phyloP scores from a whole-genome alignment of 495 filamentous ascomycete genomes.

The Penicillium taxi region DNA sequence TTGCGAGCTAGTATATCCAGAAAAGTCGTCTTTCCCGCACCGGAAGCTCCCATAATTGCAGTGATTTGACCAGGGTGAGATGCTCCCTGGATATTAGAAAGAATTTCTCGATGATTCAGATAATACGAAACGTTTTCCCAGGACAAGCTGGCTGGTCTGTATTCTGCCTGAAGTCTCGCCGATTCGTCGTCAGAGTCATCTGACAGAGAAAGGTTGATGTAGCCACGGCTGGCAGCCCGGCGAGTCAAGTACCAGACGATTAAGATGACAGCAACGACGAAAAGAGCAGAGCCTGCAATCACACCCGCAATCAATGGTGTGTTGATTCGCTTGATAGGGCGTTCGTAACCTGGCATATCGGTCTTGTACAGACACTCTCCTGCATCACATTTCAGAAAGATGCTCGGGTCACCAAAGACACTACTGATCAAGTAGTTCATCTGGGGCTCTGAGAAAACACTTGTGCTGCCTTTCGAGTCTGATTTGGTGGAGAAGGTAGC shows the following conservation, averaged over 20 bases:
- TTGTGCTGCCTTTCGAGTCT: slow-evolving; percentile 56
- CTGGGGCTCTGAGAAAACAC: slow-evolving; percentile 69
- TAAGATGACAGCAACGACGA: slow-evolving; percentile 78
- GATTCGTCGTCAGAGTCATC: slow-evolving; percentile 89
- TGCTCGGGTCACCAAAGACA: slow-evolving; percentile 87
- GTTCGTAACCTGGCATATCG: slow-evolving; percentile 82
- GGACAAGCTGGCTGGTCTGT: slow-evolving; percentile 80
- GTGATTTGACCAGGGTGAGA: slow-evolving; percentile 86
- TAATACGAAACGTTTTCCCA: slow-evolving; percentile 85
- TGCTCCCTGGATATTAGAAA: slow-evolving; percentile 70
- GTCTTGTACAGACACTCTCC: slow-evolving; percentile 91
- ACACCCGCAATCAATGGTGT: slow-evolving; percentile 92
- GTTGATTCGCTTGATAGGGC: slow-evolving; percentile 91
- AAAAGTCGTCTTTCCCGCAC: slow-evolving; percentile 95
- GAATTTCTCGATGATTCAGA: slow-evolving; percentile 80
- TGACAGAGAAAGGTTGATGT: slow-evolving; percentile 65
- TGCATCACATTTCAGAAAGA: slow-evolving; percentile 69
- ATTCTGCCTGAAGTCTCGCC: slow-evolving; percentile 76
- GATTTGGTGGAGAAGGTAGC: slow-evolving; percentile 71
- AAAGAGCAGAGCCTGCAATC: slow-evolving; percentile 79
- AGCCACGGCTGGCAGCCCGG: slow-evolving; percentile 52
- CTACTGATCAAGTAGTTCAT: slow-evolving; percentile 82
- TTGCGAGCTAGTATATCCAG: slow-evolving; percentile 94
- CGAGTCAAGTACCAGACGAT: slow-evolving; percentile 83
- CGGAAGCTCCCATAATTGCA: slow-evolving; percentile 97